Evolutionary conservation across 2,329 filamentous ascomycete genomes (phyloP).

Genomic region (Fusarium caatingaense): DNA sequence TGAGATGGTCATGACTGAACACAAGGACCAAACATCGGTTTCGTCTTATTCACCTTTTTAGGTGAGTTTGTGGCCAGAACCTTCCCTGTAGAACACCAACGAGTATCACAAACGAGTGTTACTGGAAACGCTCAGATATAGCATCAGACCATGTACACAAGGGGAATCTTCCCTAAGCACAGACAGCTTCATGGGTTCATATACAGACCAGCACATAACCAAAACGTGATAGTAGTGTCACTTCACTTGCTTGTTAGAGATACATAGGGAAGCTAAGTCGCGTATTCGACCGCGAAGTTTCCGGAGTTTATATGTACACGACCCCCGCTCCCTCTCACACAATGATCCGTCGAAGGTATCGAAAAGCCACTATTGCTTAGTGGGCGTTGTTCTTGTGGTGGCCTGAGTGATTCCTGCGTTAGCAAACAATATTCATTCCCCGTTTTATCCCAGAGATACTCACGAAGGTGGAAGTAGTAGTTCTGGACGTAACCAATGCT

Average conservation of each 20-base stretch:
- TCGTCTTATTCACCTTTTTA: neutral
- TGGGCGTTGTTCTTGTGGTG: conserved; percentile 99
- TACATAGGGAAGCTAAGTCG: conserved; percentile 53
- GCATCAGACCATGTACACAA: neutral
- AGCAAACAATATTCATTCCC: conserved; percentile 20
- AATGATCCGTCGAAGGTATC: conserved; percentile 40
- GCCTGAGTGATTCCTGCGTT: conserved; percentile 65
- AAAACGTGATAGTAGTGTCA: conserved; percentile 37
- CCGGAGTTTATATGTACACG: conserved; percentile 58
- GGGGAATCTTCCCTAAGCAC: neutral
- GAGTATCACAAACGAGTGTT: neutral
- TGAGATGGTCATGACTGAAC: neutral
- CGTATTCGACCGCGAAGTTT: conserved; percentile 51
- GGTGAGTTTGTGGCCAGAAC: neutral
- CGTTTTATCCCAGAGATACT: conserved; percentile 57
- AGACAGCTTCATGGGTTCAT: neutral
- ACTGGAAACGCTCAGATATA: neutral
- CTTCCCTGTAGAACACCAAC: neutral
- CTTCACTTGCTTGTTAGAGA: conserved; percentile 48
- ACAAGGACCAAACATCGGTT: neutral
- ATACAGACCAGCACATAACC: neutral
- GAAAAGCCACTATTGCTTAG: conserved; percentile 63
- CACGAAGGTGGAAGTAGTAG: conserved; percentile 99
- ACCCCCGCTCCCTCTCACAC: conserved; percentile 45
- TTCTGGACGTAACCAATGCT: conserved; percentile 93